Evolutionary conservation across 768 basidiomycete species (phyloP).

Genomic region (Rhodotorula babjevae): DNA sequence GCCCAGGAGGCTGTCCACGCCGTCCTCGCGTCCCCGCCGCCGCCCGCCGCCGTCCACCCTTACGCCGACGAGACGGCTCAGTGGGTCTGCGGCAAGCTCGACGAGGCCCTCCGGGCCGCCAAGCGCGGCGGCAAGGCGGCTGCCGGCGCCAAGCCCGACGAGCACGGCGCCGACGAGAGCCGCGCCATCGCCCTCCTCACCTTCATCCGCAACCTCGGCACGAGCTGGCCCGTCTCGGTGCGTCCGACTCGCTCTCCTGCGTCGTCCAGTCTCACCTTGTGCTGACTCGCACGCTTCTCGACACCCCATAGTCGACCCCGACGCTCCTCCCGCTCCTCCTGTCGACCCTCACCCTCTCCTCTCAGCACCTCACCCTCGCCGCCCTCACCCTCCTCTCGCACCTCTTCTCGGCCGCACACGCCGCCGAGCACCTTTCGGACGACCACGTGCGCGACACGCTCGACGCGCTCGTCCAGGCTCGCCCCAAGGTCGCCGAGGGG

Average conservation of each 20-base stretch:
- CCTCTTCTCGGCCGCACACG: conserved; percentile 56
- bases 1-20: conserved; percentile 80
- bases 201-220: conserved; percentile 52
- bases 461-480: conserved; percentile 60
- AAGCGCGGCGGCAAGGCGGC: conserved; percentile 59
- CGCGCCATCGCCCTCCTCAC: conserved; percentile 67
- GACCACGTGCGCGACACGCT: conserved; percentile 56
- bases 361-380: conserved; percentile 81
- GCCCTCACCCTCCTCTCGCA: conserved; percentile 80
- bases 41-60: conserved; percentile 73
- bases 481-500: conserved; percentile 36
- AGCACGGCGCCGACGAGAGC: conserved; percentile 59
- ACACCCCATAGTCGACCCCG: conserved; percentile 63
- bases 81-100: conserved; percentile 66
- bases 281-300: too few relatives aligned
- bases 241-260: conserved; percentile 47
- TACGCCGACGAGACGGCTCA: conserved; percentile 76
- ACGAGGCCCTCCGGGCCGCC: conserved; percentile 61
- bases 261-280: too few relatives aligned
- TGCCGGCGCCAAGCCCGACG: conserved; percentile 53
- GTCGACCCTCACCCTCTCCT: conserved; percentile 75
- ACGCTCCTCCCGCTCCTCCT: conserved; percentile 67
- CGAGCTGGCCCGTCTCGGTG: conserved; percentile 59
- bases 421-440: conserved; percentile 40
- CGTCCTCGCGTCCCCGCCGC: conserved; percentile 67